Percentiles rank a stretch among this genome's conserved stretches.
phyloP scores from a whole-genome alignment of 441 rosid species.

The Biscutella laevigata region DNA sequence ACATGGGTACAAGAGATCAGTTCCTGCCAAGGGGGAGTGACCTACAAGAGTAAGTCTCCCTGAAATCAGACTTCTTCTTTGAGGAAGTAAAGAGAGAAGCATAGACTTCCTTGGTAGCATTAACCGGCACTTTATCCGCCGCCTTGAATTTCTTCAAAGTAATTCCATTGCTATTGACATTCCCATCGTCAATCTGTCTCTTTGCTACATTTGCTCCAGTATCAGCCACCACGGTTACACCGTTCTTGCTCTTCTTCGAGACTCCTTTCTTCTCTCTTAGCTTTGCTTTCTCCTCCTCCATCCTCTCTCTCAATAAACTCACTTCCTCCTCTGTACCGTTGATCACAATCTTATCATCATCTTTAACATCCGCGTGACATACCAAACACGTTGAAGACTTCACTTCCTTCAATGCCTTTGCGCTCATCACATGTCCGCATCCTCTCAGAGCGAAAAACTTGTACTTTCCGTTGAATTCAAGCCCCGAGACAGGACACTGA shows the following conservation, averaged over 20 bases:
- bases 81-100: constrained; percentile 81
- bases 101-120: constrained; percentile 70
- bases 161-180: constrained; percentile 38
- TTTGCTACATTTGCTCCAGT: constrained; percentile 22
- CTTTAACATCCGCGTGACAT: constrained; percentile 62
- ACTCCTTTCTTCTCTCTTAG: constrained; percentile 50
- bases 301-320: constrained; percentile 42
- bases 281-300: constrained; percentile 62
- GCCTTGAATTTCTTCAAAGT: constrained; percentile 62
- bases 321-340: constrained; percentile 86
- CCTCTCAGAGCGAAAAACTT: constrained; percentile 61
- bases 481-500: constrained; percentile 73
- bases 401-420: constrained; percentile 86
- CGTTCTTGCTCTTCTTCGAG: constrained; percentile 43
- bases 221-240: constrained; percentile 33
- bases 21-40: constrained; percentile 87
- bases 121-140: constrained; percentile 43
- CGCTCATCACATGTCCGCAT: constrained; percentile 87
- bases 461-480: constrained; percentile 77
- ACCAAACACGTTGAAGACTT: constrained; percentile 74
- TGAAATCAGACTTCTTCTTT: constrained; percentile 52
- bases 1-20: constrained; percentile 28
- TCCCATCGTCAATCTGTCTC: constrained; percentile 45
- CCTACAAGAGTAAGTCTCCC: constrained; percentile 78
- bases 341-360: constrained; percentile 59